Conservation (phyloP, 1,284 basidiomycete genomes). For the Irpex rosettiformis region DNA sequence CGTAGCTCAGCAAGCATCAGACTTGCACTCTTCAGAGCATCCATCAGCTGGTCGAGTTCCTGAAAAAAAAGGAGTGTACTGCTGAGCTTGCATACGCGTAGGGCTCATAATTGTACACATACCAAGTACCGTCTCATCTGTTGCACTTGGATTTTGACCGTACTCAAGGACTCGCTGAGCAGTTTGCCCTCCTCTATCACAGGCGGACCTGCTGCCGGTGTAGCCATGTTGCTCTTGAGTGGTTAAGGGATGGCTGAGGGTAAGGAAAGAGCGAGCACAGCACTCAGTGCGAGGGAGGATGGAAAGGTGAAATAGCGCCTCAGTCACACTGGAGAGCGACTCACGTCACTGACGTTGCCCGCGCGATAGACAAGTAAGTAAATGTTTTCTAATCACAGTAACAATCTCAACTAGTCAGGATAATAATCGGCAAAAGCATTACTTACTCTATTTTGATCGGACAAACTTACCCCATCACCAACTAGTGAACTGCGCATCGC, state of each 20-base stretch:
- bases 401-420: neutral
- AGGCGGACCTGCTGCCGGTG: constrained; percentile 12
- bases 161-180: constrained; percentile 77
- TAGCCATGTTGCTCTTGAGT: constrained; percentile 19
- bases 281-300: neutral
- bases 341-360: neutral
- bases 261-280: neutral
- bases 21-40: constrained; percentile 92
- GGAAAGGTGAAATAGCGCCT: neutral
- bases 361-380: neutral
- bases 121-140: constrained; percentile 93
- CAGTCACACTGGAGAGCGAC: neutral
- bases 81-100: neutral
- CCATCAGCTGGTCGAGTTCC: constrained; percentile 96
- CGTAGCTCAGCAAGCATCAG: constrained; percentile 93
- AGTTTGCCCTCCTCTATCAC: constrained; percentile 72
- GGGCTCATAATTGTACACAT: constrained; percentile 24
- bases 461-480: neutral
- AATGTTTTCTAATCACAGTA: neutral
- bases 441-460: neutral
- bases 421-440: neutral
- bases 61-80: constrained; percentile 27
- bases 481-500: neutral
- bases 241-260: neutral
- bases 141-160: constrained; percentile 89